Base-by-base conservation (phyloP, 2,329 filamentous ascomycete species). In the Xylaria sp. region DNA sequence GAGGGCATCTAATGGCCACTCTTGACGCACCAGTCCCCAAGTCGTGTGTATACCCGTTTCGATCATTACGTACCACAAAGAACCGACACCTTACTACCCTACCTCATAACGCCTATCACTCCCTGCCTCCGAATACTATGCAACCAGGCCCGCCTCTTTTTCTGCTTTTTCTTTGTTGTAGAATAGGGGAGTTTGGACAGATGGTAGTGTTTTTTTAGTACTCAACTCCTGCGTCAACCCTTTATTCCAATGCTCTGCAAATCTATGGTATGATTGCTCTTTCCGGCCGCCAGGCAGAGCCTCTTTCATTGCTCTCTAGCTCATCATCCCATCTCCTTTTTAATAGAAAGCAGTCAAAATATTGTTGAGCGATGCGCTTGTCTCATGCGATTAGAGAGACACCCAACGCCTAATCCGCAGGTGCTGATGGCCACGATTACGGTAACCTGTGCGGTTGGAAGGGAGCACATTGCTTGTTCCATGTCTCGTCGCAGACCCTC, bases 401-500 rank as follows among this genome's bases (percentile, higher is more conserved):
- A 17, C 19, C 17, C 10, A 31, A 25, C 13, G 13, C 11, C 13
- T 29, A 19, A 37, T 10, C 13, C 33, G 25, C 17, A 17, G 5
- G 38, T 5, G 21, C 38, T 15, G 4, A 27, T 21, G 11, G 25
- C 3, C 3, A 29, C 58, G 57, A 33, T 58, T 56, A 60, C 21
- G 61, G 29, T 46, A 67, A 71, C 38, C 71, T 67, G 25, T 71
- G 69, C 1, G 73, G 69, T 33, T 75, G 72, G 35, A 75, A 75
- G 2, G 73, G 73, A 13, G 72, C 71, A 51, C 66, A 72, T 54
- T 79, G 78, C 61, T 73, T 73, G 62, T 77, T 75, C 78, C 78
- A 81, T 0, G 76, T 77, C 64, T 75, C 75, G 27, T 79, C 73
- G 57, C 79, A 80, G 60, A 88, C 85, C 54, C 83, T 79, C 63